These are phyloP conservation scores for Phytophthora palmivora DNA, from an alignment of 352 stramenopile species.

Conservation along the genomic window DNA sequence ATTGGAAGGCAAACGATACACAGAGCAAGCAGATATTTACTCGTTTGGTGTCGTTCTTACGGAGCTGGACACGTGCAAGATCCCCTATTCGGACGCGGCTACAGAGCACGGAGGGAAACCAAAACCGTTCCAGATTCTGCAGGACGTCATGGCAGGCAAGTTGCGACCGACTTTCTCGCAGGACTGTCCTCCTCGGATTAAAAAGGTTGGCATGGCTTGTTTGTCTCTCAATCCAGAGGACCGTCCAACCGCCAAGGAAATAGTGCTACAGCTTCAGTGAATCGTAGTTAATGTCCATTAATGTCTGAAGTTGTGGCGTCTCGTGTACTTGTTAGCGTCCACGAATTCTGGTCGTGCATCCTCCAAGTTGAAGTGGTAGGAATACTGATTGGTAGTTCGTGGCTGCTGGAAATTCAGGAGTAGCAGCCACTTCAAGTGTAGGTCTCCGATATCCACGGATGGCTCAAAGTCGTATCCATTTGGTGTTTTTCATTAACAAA, in stretches of 20 bases:
- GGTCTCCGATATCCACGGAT: slow-evolving; percentile 8
- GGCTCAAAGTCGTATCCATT: slow-evolving; percentile 12
- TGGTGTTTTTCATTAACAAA: slow-evolving; percentile 10
- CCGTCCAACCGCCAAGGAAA: slow-evolving; percentile 18
- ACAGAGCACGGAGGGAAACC: slow-evolving; percentile 17
- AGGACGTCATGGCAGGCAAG: slow-evolving; percentile 45
- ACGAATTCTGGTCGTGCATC: slow-evolving; percentile 9
- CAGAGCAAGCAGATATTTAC: slow-evolving; percentile 73
- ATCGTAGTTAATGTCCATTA: not conserved
- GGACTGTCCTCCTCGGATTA: slow-evolving; percentile 48
- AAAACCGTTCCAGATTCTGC: slow-evolving; percentile 55
- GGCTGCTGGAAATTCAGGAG: slow-evolving; percentile 31
- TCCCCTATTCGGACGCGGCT: slow-evolving; percentile 38
- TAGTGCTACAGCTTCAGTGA: slow-evolving; percentile 25
- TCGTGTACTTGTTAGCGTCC: slow-evolving; percentile 11
- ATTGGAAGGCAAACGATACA: slow-evolving; percentile 59
- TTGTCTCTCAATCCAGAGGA: slow-evolving; percentile 8
- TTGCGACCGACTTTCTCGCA: slow-evolving; percentile 54
- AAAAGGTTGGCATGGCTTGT: slow-evolving; percentile 21
- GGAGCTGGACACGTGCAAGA: slow-evolving; percentile 46
- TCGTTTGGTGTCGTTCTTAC: slow-evolving; percentile 70
- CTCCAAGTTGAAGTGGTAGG: slow-evolving; percentile 25
- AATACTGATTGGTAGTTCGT: slow-evolving; percentile 26
- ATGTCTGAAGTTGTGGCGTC: not conserved
- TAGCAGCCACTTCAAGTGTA: slow-evolving; percentile 25